These are phyloP conservation scores for Shiraia bambusicola DNA, from an alignment of 2,329 filamentous ascomycete genomes.

Conservation along the genomic window DNA sequence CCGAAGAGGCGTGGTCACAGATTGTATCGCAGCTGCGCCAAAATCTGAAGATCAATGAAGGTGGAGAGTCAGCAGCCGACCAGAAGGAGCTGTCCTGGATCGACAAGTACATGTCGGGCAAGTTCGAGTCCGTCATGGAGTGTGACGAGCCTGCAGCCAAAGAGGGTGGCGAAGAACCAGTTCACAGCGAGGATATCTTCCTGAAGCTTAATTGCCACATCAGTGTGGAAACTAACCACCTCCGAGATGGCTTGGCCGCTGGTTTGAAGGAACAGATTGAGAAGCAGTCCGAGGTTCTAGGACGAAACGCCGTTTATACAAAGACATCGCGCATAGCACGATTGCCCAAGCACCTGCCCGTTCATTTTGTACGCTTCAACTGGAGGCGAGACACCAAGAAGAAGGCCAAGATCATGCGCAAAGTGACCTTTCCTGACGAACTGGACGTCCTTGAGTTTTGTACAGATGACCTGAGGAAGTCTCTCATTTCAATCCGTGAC, in stretches of 20 bases:
- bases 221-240: constrained; percentile 79
- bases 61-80: constrained; percentile 36
- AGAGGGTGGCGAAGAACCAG: constrained; percentile 70
- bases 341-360: constrained; percentile 90
- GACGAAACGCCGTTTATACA: constrained; percentile 79
- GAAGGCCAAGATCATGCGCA: constrained; percentile 99
- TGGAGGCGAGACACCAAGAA: constrained; percentile 96
- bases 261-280: constrained; percentile 86
- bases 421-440: constrained; percentile 93
- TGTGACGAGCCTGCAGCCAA: constrained; percentile 81
- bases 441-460: constrained; percentile 94
- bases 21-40: constrained; percentile 81
- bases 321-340: constrained; percentile 89
- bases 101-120: constrained; percentile 85
- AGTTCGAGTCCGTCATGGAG: constrained; percentile 74
- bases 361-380: constrained; percentile 97
- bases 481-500: constrained; percentile 88
- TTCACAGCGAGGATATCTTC: constrained; percentile 71
- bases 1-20: constrained; percentile 97
- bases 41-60: constrained; percentile 68
- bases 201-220: constrained; percentile 97
- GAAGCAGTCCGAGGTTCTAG: constrained; percentile 79
- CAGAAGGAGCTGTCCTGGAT: constrained; percentile 67
- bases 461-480: constrained; percentile 80
- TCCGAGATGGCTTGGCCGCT: constrained; percentile 82